Conservation (phyloP, 2,329 filamentous ascomycete species). For the Exophiala lecanii-corni region DNA sequence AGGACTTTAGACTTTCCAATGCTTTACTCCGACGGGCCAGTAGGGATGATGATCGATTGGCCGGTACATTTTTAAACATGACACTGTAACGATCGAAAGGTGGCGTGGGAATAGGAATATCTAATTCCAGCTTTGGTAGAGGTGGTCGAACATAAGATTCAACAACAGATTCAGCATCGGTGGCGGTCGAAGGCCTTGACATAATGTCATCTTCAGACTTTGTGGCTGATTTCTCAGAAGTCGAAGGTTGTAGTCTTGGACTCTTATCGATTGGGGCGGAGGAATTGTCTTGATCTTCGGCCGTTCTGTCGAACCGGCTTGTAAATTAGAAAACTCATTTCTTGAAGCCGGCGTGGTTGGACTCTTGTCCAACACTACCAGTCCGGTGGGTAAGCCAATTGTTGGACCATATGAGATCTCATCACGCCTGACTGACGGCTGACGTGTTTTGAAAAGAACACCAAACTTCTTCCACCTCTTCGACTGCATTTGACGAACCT, state of each 20-base stretch:
- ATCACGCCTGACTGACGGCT: conserved; percentile 10
- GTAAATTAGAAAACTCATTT: conserved; percentile 10
- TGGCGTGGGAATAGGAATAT: conserved; percentile 17
- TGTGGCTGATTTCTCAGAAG: background rate
- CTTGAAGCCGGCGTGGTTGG: conserved; percentile 2
- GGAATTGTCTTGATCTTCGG: conserved; percentile 1
- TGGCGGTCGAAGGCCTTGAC: conserved; percentile 15
- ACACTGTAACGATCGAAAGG: conserved; percentile 15
- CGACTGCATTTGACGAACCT: conserved; percentile 16
- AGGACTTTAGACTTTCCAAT: conserved; percentile 18
- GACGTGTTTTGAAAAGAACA: conserved; percentile 38
- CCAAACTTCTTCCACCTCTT: conserved; percentile 47
- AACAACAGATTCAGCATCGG: conserved; percentile 7
- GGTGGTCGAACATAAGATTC: conserved; percentile 9
- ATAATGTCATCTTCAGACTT: conserved; percentile 5
- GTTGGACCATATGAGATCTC: conserved; percentile 14
- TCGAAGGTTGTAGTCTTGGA: background rate
- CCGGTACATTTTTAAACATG: conserved; percentile 18
- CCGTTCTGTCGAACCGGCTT: conserved; percentile 5
- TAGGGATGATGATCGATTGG: conserved; percentile 21
- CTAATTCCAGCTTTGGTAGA: conserved; percentile 20
- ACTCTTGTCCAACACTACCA: conserved; percentile 19
- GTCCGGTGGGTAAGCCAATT: conserved; percentile 17
- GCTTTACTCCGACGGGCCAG: conserved; percentile 22
- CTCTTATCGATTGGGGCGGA: conserved; percentile 9